These are phyloP conservation scores for Ceratocystis cubensis DNA, from an alignment of 2,329 filamentous ascomycete genomes.

Conservation along the genomic window DNA sequence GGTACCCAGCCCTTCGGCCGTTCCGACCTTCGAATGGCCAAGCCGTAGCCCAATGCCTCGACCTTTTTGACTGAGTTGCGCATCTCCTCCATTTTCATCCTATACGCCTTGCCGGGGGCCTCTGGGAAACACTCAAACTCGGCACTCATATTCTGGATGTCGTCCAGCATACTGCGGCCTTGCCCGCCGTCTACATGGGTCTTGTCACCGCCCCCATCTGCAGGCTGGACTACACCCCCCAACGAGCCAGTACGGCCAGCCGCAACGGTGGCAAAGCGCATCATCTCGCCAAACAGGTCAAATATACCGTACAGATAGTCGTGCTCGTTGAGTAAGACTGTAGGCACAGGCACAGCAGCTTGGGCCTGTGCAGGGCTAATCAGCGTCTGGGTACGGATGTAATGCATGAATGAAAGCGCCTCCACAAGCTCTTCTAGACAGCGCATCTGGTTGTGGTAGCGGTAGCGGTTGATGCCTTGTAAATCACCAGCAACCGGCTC, in stretches of 20 bases:
- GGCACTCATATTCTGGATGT: conserved; percentile 66
- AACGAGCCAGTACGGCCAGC: conserved; percentile 60
- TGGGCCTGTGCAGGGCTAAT: conserved; percentile 54
- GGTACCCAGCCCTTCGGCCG: conserved; percentile 86
- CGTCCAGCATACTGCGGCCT: conserved; percentile 54
- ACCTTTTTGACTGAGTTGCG: conserved; percentile 84
- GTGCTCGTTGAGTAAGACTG: conserved; percentile 48
- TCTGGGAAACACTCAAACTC: conserved; percentile 62
- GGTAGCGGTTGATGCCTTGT: conserved; percentile 63
- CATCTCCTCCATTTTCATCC: conserved; percentile 79
- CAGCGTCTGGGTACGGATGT: conserved; percentile 64
- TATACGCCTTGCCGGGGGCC: conserved; percentile 44
- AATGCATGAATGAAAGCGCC: conserved; percentile 77
- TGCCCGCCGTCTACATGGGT: conserved; percentile 18
- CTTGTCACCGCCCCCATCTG: conserved; percentile 9
- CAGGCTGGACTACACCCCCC: conserved; percentile 27
- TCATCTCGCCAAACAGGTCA: conserved; percentile 89
- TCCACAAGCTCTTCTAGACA: conserved; percentile 93
- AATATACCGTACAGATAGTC: conserved; percentile 89
- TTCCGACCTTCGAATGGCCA: conserved; percentile 77
- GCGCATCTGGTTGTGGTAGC: conserved; percentile 68
- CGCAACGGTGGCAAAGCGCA: conserved; percentile 86
- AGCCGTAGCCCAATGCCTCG: conserved; percentile 76
- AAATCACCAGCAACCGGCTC: conserved; percentile 57
- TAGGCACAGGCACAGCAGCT: conserved; percentile 35